Base-by-base conservation (phyloP, 495 filamentous ascomycete species). In the Clohesyomyces aquaticus region DNA sequence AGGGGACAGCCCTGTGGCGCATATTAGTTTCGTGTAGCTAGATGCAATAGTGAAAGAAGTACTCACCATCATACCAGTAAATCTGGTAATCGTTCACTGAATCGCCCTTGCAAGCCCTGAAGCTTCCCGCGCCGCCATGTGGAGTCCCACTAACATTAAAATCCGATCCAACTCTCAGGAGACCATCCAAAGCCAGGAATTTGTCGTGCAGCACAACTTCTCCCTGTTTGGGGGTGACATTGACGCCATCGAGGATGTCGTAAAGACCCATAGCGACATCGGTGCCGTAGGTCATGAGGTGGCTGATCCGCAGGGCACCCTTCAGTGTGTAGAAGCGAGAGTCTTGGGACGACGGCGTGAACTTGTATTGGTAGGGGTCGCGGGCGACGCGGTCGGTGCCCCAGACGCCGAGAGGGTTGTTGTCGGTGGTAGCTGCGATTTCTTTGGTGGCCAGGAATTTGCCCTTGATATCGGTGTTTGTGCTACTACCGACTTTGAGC, bases 61-160 rank as follows among this genome's bases (percentile, higher is more conserved):
- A 25, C 52, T 14, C 42, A 55, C 52, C 52, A 43, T 55, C 52
- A 23, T 55, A 55, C 52, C 52, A 55, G 52, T 41, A 55, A 16
- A 55, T 21, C 52, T 55, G 52, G 35, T 55, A 55, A 22, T 55
- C 52, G 32, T 35, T 28, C 9, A 35, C 52, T 2, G 52, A 21
- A 28, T 55, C 52, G 6, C 35, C 29, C 21, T 28, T 55, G 29
- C 52, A 55, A 12, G 52, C 52, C 14, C 52, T 28, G 28, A 27
- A 55, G 8, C 25, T 19, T 16, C 49, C 49, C 25, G 49, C 49
- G 22, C 49, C 49, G n/a, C 49, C 49, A 29, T 6, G 1, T 16
- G 49, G 49, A 8, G 43, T 18, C 8, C 43, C 43, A 8, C 19
- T 38, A 11, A 18, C 18, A 28, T 55, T 55, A 29, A 25, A 43